A percentile compares a stretch with the other conserved stretches of the same genome.
Evolutionary conservation across 306 rosid genomes (phyloP).

Genomic region (Malus domestica): ASM211411v1 NC_041799.1:40778001-40778500

Average conservation of each 20-base stretch:
- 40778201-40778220: slow-evolving; percentile 57
- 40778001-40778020: background rate
- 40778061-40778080: too few species aligned
- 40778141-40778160: background rate
- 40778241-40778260: slow-evolving; percentile 55
- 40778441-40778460: too few species aligned
- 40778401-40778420: background rate
- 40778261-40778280: slow-evolving; percentile 44
- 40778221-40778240: slow-evolving; percentile 53
- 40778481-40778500: background rate
- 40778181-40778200: background rate
- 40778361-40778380: slow-evolving; percentile 39
- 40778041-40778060: too few species aligned
- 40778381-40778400: background rate
- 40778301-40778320: slow-evolving; percentile 44
- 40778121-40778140: background rate
- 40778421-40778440: background rate
- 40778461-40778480: background rate
- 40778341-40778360: slow-evolving; percentile 43
- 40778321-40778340: slow-evolving; percentile 43
- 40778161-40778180: background rate
- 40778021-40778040: background rate
- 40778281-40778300: slow-evolving; percentile 43
- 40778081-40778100: too few species aligned
- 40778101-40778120: too few species aligned